Conservation (phyloP, 1,284 basidiomycete species). For the Pseudozyma thailandica region DNA sequence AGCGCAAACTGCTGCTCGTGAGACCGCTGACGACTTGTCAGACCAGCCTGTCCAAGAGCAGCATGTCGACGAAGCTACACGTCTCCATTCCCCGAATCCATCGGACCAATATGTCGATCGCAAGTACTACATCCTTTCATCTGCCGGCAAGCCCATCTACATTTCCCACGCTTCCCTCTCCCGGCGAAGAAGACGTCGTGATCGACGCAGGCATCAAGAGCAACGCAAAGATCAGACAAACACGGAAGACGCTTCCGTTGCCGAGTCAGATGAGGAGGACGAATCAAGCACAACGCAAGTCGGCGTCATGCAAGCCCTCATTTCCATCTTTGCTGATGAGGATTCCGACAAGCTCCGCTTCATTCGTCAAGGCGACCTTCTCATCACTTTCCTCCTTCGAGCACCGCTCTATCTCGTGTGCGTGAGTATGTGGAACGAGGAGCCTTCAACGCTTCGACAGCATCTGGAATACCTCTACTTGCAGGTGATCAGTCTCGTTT, state of each 20-base stretch:
- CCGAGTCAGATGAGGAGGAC: constrained; percentile 66
- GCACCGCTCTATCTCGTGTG: constrained; percentile 90
- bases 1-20: background rate
- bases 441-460: constrained; percentile 85
- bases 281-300: constrained; percentile 81
- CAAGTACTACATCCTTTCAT: constrained; percentile 58
- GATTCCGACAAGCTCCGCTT: constrained; percentile 55
- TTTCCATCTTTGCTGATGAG: constrained; percentile 74
- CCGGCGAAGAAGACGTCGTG: constrained; percentile 14
- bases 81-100: background rate
- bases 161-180: constrained; percentile 43
- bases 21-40: background rate
- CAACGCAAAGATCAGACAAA: background rate
- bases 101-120: constrained; percentile 33
- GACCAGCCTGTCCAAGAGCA: background rate
- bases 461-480: constrained; percentile 95
- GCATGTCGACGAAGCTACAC: background rate
- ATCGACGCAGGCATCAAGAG: constrained; percentile 10
- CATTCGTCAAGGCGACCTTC: constrained; percentile 69
- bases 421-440: constrained; percentile 89
- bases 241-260: too few species aligned
- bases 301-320: constrained; percentile 92
- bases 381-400: constrained; percentile 85
- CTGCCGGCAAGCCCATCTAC: constrained; percentile 62
- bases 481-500: constrained; percentile 89